These are phyloP conservation scores for Heterococcus sp. DNA, from an alignment of 108 stramenopile genomes.

Conservation along the genomic window DNA sequence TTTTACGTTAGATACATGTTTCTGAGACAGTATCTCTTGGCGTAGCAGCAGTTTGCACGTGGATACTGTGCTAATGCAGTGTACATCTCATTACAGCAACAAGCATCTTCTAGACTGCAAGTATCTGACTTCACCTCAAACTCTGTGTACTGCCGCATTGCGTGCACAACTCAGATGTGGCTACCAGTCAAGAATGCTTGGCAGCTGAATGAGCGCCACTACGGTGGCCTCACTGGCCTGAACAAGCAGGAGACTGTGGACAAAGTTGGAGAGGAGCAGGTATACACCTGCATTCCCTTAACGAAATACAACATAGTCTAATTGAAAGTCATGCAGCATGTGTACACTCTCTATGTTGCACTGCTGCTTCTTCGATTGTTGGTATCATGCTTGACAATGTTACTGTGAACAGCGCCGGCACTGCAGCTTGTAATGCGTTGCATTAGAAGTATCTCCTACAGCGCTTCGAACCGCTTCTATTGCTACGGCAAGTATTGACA, in stretches of 20 bases:
- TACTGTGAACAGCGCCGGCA: too few relatives aligned
- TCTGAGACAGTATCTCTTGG: too few relatives aligned
- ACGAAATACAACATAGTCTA: too few relatives aligned
- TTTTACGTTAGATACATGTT: too few relatives aligned
- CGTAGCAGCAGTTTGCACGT: background rate
- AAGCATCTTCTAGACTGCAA: background rate
- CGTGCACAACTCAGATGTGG: constrained; percentile 72
- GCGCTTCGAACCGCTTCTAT: too few relatives aligned
- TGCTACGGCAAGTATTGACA: too few relatives aligned
- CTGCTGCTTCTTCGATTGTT: too few relatives aligned
- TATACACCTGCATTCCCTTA: background rate
- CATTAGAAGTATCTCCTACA: too few relatives aligned
- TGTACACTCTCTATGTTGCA: too few relatives aligned
- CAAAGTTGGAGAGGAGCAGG: background rate
- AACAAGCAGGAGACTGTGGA: background rate
- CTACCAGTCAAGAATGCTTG: background rate
- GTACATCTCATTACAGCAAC: background rate
- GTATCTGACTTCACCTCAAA: background rate
- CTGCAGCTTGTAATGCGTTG: too few relatives aligned
- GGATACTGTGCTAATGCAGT: background rate
- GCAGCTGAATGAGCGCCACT: constrained; percentile 4
- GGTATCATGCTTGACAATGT: too few relatives aligned
- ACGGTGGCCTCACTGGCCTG: background rate
- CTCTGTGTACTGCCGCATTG: constrained; percentile 24
- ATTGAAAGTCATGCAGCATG: too few relatives aligned